phyloP scores from a whole-genome alignment of 2,329 filamentous ascomycete species.

The Exophiala viscosa region DNA sequence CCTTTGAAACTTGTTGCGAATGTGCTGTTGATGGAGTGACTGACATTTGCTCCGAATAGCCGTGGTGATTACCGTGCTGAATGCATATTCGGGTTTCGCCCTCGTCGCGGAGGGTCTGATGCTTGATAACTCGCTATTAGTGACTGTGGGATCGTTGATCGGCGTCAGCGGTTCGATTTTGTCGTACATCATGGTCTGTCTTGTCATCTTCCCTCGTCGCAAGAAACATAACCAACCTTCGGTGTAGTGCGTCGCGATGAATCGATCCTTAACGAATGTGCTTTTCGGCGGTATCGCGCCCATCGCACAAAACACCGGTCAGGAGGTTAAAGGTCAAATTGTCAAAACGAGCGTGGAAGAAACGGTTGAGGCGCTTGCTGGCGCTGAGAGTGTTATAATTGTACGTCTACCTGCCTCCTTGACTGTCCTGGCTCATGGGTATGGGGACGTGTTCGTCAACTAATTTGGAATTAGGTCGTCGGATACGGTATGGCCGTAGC shows the following conservation, averaged over 20 bases:
- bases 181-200: slow-evolving; percentile 65
- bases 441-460: too few species aligned
- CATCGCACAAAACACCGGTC: slow-evolving; percentile 55
- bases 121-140: slow-evolving; percentile 81
- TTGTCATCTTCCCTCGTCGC: not conserved
- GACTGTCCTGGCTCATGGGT: too few species aligned
- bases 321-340: slow-evolving; percentile 75
- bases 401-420: slow-evolving; percentile 14
- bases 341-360: slow-evolving; percentile 77
- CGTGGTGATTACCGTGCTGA: slow-evolving; percentile 84
- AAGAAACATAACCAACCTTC: not conserved
- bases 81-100: slow-evolving; percentile 87
- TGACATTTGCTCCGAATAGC: slow-evolving; percentile 36
- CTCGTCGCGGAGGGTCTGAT: slow-evolving; percentile 88
- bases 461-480: too few species aligned
- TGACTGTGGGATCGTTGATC: slow-evolving; percentile 80
- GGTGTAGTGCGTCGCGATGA: slow-evolving; percentile 74
- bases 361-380: slow-evolving; percentile 68
- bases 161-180: slow-evolving; percentile 85
- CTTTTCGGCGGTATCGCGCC: slow-evolving; percentile 77
- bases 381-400: slow-evolving; percentile 81
- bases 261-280: slow-evolving; percentile 82
- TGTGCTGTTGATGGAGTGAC: slow-evolving; percentile 12
- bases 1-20: slow-evolving; percentile 16
- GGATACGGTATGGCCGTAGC: slow-evolving; percentile 94